Conservation (phyloP, 192 early-diverging fungal species). For the Phycomyces blakesleeanus region DNA sequence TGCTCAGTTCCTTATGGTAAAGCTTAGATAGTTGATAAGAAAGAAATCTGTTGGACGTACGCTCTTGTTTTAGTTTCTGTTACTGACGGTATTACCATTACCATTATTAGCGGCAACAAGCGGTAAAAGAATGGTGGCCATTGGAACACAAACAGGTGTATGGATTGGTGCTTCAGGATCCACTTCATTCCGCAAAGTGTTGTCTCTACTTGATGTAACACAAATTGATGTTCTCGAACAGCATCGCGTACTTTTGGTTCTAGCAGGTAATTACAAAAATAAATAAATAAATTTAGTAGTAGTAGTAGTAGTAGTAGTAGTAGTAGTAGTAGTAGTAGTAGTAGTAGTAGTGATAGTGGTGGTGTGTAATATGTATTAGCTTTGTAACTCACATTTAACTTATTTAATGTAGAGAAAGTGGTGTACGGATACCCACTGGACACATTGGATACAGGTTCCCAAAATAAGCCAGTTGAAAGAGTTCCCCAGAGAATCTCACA, state of each 20-base stretch:
- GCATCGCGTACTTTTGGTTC: constrained; percentile 72
- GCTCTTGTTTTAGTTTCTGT: not conserved
- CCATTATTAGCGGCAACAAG: constrained; percentile 15
- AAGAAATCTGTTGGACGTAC: not conserved
- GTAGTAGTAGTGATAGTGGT: constrained; percentile 24
- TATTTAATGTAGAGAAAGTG: constrained; percentile 70
- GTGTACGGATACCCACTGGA: constrained; percentile 78
- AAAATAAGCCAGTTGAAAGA: constrained; percentile 45
- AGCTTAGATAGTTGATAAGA: constrained; percentile 17
- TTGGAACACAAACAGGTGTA: constrained; percentile 84
- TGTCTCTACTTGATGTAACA: constrained; percentile 50
- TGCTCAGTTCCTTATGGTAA: constrained; percentile 49
- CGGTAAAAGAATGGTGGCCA: constrained; percentile 59
- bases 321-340: not conserved
- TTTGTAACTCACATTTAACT: too few relatives aligned
- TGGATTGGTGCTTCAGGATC: constrained; percentile 68
- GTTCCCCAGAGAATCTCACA: constrained; percentile 32
- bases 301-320: not conserved
- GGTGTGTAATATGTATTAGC: constrained; percentile 51
- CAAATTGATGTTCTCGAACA: constrained; percentile 86
- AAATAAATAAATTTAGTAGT: constrained; percentile 11
- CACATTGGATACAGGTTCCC: constrained; percentile 53
- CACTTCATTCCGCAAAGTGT: constrained; percentile 21
- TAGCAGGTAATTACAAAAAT: constrained; percentile 66
- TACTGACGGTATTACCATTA: constrained; percentile 15